Percentiles rank a stretch among this genome's conserved stretches.
Conservation (phyloP, 2,329 filamentous ascomycete genomes). For the Colletotrichum liriopes region DNA sequence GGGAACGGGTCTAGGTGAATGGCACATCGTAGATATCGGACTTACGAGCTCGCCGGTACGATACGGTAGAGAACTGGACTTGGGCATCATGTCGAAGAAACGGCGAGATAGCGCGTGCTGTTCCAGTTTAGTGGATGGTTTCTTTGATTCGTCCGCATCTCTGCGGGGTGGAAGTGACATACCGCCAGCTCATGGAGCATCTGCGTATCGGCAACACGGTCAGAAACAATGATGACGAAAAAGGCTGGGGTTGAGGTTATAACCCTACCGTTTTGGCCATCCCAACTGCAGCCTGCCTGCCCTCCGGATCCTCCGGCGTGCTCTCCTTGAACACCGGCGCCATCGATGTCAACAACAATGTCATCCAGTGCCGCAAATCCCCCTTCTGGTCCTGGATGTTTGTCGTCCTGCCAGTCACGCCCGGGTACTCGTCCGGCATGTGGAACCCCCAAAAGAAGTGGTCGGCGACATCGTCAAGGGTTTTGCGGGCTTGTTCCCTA, state of each 20-base stretch:
- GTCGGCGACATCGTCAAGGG: not conserved
- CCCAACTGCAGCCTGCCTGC: not conserved
- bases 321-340: not conserved
- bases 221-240: not conserved
- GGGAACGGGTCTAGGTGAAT: not conserved
- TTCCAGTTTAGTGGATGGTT: not conserved
- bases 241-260: not conserved
- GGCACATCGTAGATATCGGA: not conserved
- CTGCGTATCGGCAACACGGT: not conserved
- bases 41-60: not conserved
- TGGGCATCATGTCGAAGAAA: not conserved
- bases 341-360: not conserved
- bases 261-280: constrained; percentile 4
- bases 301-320: not conserved
- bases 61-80: accelerated
- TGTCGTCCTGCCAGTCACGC: not conserved
- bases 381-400: not conserved
- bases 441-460: constrained; percentile 26
- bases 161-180: not conserved
- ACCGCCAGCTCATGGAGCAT: constrained; percentile 36
- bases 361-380: not conserved
- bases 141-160: not conserved
- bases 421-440: not conserved
- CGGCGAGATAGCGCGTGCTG: not conserved
- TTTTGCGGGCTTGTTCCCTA: not conserved